Conservation (phyloP, 2,329 filamentous ascomycete genomes). For the Fusarium sp. region DNA sequence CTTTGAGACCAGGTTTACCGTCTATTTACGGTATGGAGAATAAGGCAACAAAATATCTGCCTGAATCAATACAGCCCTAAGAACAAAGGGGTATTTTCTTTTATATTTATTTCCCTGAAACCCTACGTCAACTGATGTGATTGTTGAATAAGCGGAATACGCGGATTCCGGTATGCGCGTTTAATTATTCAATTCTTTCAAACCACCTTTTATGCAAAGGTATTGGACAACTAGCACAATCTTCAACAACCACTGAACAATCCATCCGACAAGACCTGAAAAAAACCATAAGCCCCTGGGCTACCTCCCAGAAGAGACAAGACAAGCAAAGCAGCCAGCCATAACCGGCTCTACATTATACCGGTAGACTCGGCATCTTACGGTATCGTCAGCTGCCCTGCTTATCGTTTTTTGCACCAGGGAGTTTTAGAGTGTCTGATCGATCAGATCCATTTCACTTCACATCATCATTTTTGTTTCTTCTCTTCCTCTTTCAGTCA, state of each 20-base stretch:
- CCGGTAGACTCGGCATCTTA: slow-evolving; percentile 31
- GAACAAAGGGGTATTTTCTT: not conserved
- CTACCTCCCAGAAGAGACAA: slow-evolving; percentile 10
- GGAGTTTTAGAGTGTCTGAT: not conserved
- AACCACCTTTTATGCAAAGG: slow-evolving; percentile 13
- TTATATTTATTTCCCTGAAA: not conserved
- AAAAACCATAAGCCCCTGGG: slow-evolving; percentile 8
- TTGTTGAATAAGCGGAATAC: slow-evolving; percentile 4
- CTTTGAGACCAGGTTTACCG: not conserved
- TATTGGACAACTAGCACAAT: slow-evolving; percentile 4
- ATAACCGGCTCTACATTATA: slow-evolving; percentile 24
- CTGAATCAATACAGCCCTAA: not conserved
- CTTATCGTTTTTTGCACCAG: slow-evolving; percentile 3
- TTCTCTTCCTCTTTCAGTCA: not conserved
- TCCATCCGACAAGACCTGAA: not conserved
- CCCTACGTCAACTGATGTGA: not conserved
- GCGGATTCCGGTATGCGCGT: slow-evolving; percentile 11
- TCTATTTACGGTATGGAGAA: not conserved
- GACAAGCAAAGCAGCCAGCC: not conserved
- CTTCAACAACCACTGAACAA: slow-evolving; percentile 8
- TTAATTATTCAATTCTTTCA: slow-evolving; percentile 2
- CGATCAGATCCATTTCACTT: not conserved
- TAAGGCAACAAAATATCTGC: slow-evolving; percentile 7
- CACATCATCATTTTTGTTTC: not conserved
- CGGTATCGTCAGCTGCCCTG: slow-evolving; percentile 23